These are phyloP conservation scores for Chytridiales sp. DNA, from an alignment of 371 early-diverging fungal species.

Conservation along the genomic window DNA sequence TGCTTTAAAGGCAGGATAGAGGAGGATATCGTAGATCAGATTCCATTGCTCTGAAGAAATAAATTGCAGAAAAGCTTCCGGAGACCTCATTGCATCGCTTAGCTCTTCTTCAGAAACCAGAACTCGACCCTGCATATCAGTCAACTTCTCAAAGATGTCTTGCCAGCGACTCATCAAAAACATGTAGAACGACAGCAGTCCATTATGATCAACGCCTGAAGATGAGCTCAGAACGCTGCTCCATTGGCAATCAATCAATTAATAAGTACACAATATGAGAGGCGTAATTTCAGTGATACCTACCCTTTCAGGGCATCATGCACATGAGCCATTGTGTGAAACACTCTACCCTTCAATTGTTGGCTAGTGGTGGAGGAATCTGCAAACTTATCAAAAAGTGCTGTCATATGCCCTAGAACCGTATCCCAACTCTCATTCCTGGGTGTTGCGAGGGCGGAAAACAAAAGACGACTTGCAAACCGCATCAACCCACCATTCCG, in stretches of 20 bases:
- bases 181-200: conserved; percentile 37
- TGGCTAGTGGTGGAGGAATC: conserved; percentile 24
- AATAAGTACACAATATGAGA: no score
- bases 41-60: conserved; percentile 41
- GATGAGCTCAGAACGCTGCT: no score
- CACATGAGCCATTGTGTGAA: conserved; percentile 33
- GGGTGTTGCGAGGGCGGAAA: conserved; percentile 34
- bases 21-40: conserved; percentile 36
- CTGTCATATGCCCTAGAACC: conserved; percentile 32
- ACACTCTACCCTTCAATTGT: conserved; percentile 20
- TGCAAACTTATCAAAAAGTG: conserved; percentile 38
- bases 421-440: conserved; percentile 36
- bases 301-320: conserved; percentile 37
- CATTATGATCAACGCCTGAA: not conserved
- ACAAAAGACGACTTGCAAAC: conserved; percentile 35
- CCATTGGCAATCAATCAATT: no score
- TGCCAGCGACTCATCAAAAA: conserved; percentile 35
- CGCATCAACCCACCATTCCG: conserved; percentile 34
- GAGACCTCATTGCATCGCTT: conserved; percentile 18
- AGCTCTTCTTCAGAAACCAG: conserved; percentile 20
- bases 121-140: conserved; percentile 8
- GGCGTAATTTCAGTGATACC: no score
- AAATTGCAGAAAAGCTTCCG: conserved; percentile 34
- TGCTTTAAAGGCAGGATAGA: conserved; percentile 44
- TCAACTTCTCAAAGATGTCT: conserved; percentile 22